phyloP scores from a whole-genome alignment of 2,329 filamentous ascomycete genomes.

The Colletotrichum sp. region DNA sequence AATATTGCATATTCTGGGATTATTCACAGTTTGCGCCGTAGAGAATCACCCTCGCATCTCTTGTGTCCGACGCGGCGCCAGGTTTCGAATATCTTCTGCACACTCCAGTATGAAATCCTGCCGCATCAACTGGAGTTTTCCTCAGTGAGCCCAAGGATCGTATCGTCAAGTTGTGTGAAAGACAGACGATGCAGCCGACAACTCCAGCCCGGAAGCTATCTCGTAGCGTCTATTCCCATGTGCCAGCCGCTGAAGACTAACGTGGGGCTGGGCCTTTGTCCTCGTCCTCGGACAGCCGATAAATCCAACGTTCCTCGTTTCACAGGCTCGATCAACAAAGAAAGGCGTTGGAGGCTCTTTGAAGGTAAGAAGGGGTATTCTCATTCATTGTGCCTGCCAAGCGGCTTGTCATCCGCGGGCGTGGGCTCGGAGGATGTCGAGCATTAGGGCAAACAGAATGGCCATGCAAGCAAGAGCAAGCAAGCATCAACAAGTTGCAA shows the following conservation, averaged over 20 bases:
- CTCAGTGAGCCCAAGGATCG: neutral
- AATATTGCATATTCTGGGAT: neutral
- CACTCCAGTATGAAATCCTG: neutral
- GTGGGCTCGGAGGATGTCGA: neutral
- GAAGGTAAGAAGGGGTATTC: neutral
- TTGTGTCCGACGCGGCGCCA: neutral
- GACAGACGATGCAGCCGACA: neutral
- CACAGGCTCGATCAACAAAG: slow-evolving; percentile 4
- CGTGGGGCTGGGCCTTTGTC: slow-evolving; percentile 1
- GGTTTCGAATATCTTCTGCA: neutral
- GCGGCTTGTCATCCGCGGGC: neutral
- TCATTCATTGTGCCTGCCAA: neutral
- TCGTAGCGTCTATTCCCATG: neutral
- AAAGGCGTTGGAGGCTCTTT: neutral
- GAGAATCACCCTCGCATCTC: neutral
- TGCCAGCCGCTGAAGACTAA: neutral
- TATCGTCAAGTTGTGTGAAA: neutral
- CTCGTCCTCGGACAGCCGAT: neutral
- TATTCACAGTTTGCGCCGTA: neutral
- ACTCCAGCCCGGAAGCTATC: neutral
- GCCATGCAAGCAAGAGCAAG: neutral
- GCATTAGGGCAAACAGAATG: neutral
- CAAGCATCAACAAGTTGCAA: neutral
- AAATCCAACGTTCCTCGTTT: slow-evolving; percentile 2
- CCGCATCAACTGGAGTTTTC: neutral